Base-by-base conservation (phyloP, 331 rosid genomes). In the Pyrus hybrid region DNA sequence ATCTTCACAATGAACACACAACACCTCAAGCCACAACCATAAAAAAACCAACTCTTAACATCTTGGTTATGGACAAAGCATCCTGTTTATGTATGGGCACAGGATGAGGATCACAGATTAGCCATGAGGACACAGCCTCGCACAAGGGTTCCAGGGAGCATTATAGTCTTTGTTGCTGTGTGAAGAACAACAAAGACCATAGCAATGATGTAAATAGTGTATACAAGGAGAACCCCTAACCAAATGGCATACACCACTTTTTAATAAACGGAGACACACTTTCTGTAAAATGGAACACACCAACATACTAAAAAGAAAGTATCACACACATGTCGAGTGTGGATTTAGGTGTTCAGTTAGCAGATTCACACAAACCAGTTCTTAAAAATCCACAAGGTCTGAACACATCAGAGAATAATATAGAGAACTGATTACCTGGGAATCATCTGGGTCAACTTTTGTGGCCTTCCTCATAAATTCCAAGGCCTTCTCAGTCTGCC, bases 381-480 rank as follows among this genome's bases (percentile, higher is more conserved):
- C 73, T 71, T 60, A 10, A 18, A 1, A 65, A 65, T 20, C 17
- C 69, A 65, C 45, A 65, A 32, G 69, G 69, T 2, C 23, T 51
- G 10, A 83, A 51, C 70, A 41, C 29, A 43, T 58, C 51, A 51
- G 70, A 63, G 12, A 66, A 56, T 13, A 26, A 20, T 30, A 37
- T 33, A 69, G 54, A 71, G 29, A 62, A 77, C 30, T 47, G n/a
- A 66, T 82, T 77, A 89, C 99, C 96, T 95, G 99, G 60, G 97
- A 91, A 89, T 95, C 99, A 62, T 92, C 91, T 51, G 99, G 97
- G 79, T 95, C 99, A 83, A 92, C 89, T 86, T 95, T 95, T 41
- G 99, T 85, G 82, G 99, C 99, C 83, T 86, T 95, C 83, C 97
- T 88, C 81, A 95, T 79, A 72, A 85, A 87, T 78, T 95, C 99